phyloP scores from a whole-genome alignment of 2,329 filamentous ascomycete species.

The Colletotrichum sp. region DNA sequence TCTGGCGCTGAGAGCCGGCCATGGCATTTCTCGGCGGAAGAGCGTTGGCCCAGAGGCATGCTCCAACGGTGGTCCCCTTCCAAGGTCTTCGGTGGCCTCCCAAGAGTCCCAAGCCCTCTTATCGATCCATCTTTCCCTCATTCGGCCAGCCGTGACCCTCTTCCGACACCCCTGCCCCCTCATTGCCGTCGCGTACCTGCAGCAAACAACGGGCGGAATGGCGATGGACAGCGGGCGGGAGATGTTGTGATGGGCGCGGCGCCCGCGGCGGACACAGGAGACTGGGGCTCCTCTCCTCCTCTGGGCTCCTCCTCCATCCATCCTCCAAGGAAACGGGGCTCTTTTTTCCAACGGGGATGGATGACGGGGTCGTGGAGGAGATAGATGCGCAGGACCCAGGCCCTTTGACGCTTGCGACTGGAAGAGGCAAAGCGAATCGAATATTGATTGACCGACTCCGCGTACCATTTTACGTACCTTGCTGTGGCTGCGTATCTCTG shows the following conservation, averaged over 20 bases:
- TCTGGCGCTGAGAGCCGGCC: not conserved
- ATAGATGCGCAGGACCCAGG: not conserved
- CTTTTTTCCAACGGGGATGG: not conserved
- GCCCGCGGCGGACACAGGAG: not conserved
- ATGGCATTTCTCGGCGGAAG: slow-evolving; percentile 9
- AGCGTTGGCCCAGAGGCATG: not conserved
- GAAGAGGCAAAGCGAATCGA: not conserved
- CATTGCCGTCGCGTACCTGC: slow-evolving; percentile 1
- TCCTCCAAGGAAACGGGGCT: not conserved
- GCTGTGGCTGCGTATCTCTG: not conserved
- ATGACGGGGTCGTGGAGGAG: not conserved
- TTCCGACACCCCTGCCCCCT: not conserved
- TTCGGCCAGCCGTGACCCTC: not conserved
- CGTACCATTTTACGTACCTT: not conserved
- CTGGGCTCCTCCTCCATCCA: not conserved
- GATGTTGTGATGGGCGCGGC: not conserved
- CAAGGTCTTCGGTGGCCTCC: not conserved
- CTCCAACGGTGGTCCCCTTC: not conserved
- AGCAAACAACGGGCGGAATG: not conserved
- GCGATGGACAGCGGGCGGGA: not conserved
- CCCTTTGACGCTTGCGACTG: not conserved
- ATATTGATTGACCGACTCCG: not conserved
- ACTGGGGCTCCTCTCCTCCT: not conserved
- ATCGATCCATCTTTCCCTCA: not conserved
- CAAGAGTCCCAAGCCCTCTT: not conserved